Conservation (phyloP, 148 eudicot species). For the Persicaria tinctoria region DNA sequence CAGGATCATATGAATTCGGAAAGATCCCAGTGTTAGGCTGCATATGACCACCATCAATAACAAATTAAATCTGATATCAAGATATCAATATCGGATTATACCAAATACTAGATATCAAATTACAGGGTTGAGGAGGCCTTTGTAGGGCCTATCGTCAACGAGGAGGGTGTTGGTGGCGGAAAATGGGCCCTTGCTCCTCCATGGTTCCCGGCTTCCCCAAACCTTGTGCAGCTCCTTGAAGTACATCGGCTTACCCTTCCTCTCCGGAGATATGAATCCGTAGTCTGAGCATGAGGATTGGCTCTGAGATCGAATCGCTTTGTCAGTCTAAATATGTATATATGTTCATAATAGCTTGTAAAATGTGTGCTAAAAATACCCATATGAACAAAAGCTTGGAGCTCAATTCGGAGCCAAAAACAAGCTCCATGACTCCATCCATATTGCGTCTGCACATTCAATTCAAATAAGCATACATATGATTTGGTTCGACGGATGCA, state of each 20-base stretch:
- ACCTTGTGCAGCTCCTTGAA: constrained; percentile 29
- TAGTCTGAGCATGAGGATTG: constrained; percentile 31
- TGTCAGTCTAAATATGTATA: too few species aligned
- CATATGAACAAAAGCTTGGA: constrained; percentile 3
- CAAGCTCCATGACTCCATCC: not conserved
- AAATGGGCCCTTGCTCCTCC: constrained; percentile 4
- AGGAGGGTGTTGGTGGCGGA: constrained; percentile 32
- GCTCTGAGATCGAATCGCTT: constrained; percentile 8
- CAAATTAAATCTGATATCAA: too few species aligned
- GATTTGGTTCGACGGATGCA: too few species aligned
- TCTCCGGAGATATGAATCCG: constrained; percentile 24
- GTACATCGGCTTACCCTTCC: constrained; percentile 30
- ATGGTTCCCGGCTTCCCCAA: constrained; percentile 17
- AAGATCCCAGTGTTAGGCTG: constrained; percentile 47
- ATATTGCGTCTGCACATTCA: not conserved
- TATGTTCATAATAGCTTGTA: not conserved
- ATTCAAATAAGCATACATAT: not conserved
- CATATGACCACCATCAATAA: not conserved
- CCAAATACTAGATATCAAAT: not conserved
- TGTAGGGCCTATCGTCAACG: constrained; percentile 36
- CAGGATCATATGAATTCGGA: constrained; percentile 19
- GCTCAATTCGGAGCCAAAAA: not conserved
- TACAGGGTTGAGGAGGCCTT: constrained; percentile 37
- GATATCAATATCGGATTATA: not conserved
- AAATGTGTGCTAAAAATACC: not conserved